Evolutionary conservation across 2,329 filamentous ascomycete genomes (phyloP), one percentile per base, ranked within the genome.

Genomic region (Ophiostoma piceae): DNA sequence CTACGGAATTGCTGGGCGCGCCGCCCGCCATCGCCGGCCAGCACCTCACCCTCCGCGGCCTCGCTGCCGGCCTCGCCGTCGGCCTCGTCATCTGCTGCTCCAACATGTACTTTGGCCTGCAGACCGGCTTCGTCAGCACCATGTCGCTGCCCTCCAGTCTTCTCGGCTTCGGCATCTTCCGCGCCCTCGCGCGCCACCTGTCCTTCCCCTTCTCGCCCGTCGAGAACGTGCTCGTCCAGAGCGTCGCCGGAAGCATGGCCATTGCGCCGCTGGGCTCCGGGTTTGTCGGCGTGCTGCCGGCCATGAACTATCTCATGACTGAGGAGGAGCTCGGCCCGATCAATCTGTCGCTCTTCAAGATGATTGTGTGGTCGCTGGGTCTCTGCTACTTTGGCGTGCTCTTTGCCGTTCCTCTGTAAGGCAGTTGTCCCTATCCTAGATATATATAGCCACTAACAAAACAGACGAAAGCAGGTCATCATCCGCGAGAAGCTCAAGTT

Each of bases 141-240:
- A 98, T 99, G 95, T 92, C 92, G 19, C 97, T 99, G 93, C 95
- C 95, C 0, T 92, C 93, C 1, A 95, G 93, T 29, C 82, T 99
- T 71, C 92, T 99, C 77, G 94, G 95, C 1, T 98, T 97, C 77
- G 94, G 93, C 12, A 90, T 96, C 74, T 99, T 99, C 84, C 92
- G 92, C 76, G 84, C 89, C 6, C 79, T 97, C 1, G 86, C 90
- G 0, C 87, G 86, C 64, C 87, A 91, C 73, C 82, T 97, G 39
- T 84, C 85, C 37, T 87, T 91, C 69, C 94, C 94, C 0, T 99
- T 99, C 76, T 92, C 91, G 3, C 94, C 95, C 0, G 91, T 98
- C 12, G 94, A 99, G 80, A 99, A 99, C 78, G 95, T 99, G 3
- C 84, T 99, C 29, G 91, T 99, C 12, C 95, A 99, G 80, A 97